These are phyloP conservation scores for Lichtheimia ornata DNA, from an alignment of 371 early-diverging fungal species.

Conservation along the genomic window DNA sequence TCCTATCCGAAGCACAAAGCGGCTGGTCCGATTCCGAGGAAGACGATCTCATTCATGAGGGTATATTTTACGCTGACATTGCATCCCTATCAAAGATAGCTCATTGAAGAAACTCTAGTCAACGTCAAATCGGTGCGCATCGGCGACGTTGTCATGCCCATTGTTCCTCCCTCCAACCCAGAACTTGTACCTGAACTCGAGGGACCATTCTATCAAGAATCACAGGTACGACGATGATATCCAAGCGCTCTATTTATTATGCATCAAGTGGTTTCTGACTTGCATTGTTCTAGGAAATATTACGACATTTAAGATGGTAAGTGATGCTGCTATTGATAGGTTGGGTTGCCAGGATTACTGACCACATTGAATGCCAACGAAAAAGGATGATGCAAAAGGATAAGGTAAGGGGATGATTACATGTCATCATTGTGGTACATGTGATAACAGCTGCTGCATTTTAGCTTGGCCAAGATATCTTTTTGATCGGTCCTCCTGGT, in stretches of 20 bases:
- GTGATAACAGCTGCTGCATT: neutral
- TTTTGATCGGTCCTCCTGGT: conserved; percentile 83
- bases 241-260: neutral
- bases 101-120: conserved; percentile 14
- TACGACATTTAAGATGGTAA: conserved; percentile 72
- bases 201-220: conserved; percentile 65
- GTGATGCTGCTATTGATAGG: neutral
- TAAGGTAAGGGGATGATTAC: conserved; percentile 32
- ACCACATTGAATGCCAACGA: neutral
- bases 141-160: conserved; percentile 66
- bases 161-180: conserved; percentile 55
- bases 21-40: conserved; percentile 59
- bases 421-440: neutral
- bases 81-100: neutral
- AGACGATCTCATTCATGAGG: conserved; percentile 41
- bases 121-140: conserved; percentile 51
- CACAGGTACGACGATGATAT: conserved; percentile 62
- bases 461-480: conserved; percentile 81
- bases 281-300: conserved; percentile 55
- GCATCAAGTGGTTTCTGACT: neutral
- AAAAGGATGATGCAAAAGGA: conserved; percentile 72
- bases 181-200: conserved; percentile 69
- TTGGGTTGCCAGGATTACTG: neutral
- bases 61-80: conserved; percentile 16
- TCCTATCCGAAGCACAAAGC: conserved; percentile 28